Conservation (phyloP, 805 yeast species). For the Clavispora asparagi region DNA sequence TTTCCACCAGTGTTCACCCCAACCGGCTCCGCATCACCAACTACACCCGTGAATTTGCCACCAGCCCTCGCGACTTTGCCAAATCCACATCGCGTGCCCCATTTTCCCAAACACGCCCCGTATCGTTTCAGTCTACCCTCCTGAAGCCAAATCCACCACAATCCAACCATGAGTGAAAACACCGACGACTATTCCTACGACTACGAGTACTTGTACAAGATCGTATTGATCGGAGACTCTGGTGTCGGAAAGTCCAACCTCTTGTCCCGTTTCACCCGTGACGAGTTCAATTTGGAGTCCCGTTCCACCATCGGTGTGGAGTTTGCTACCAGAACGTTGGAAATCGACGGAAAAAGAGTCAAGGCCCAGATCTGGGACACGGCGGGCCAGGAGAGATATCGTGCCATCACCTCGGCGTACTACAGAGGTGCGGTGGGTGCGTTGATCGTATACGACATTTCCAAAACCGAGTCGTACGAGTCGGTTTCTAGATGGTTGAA, state of each 20-base stretch:
- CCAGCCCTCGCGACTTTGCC: no score
- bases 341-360: conserved; percentile 75
- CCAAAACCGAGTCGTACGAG: conserved; percentile 84
- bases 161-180: conserved; percentile 22
- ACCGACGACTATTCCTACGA: conserved; percentile 50
- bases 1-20: not conserved
- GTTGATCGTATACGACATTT: conserved; percentile 87
- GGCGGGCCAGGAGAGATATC: conserved; percentile 97
- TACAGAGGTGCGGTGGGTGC: conserved; percentile 99
- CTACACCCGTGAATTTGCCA: not conserved
- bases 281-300: conserved; percentile 91
- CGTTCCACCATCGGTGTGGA: conserved; percentile 97
- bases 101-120: not conserved
- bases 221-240: conserved; percentile 94
- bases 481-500: conserved; percentile 84
- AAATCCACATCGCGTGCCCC: no score
- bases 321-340: conserved; percentile 93
- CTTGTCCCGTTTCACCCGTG: conserved; percentile 88
- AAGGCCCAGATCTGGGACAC: conserved; percentile 98
- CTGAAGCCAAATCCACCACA: not conserved
- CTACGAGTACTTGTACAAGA: conserved; percentile 87
- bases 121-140: not conserved
- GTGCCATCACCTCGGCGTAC: conserved; percentile 96
- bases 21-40: not conserved
- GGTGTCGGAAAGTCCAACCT: conserved; percentile 97